phyloP scores from a whole-genome alignment of 176 grass and related monocot genomes.

The Bolboschoenus planiculmis region DNA sequence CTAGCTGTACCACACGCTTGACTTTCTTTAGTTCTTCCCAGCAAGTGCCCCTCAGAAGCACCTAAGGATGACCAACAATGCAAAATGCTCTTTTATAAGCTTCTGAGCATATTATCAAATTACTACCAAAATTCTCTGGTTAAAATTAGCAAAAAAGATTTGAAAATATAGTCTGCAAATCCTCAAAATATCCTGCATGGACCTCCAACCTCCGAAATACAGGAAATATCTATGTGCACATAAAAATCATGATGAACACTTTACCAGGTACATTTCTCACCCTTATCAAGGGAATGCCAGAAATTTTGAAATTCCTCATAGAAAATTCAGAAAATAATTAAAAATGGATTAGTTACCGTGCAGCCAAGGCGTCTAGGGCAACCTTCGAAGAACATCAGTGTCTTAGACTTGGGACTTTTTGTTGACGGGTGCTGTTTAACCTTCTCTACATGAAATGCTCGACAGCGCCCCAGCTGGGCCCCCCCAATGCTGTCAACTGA shows the following conservation, averaged over 20 bases:
- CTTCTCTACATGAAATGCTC: slow-evolving; percentile 75
- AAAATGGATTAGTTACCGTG: slow-evolving; percentile 60
- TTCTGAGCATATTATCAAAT: neutral
- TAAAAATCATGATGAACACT: neutral
- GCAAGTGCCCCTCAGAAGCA: slow-evolving; percentile 61
- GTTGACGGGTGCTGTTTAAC: slow-evolving; percentile 36
- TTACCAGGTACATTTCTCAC: neutral
- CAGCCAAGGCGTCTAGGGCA: slow-evolving; percentile 72
- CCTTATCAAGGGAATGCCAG: neutral
- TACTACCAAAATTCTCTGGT: neutral
- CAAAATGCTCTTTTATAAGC: slow-evolving; percentile 4
- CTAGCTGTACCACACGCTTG: slow-evolving; percentile 55
- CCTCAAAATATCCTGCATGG: neutral
- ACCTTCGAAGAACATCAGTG: slow-evolving; percentile 95
- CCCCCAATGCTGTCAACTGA: slow-evolving; percentile 58
- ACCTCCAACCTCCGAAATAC: neutral
- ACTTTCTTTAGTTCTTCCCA: slow-evolving; percentile 73
- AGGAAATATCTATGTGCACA: neutral
- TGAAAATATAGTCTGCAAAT: neutral
- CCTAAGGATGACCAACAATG: slow-evolving; percentile 28
- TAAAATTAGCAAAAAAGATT: neutral
- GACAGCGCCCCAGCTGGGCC: slow-evolving; percentile 61
- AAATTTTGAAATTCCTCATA: neutral
- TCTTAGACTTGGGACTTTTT: slow-evolving; percentile 40
- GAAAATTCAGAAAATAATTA: neutral